phyloP scores from a whole-genome alignment of 805 yeast species.

The Wickerhamomyces mucosus region DNA sequence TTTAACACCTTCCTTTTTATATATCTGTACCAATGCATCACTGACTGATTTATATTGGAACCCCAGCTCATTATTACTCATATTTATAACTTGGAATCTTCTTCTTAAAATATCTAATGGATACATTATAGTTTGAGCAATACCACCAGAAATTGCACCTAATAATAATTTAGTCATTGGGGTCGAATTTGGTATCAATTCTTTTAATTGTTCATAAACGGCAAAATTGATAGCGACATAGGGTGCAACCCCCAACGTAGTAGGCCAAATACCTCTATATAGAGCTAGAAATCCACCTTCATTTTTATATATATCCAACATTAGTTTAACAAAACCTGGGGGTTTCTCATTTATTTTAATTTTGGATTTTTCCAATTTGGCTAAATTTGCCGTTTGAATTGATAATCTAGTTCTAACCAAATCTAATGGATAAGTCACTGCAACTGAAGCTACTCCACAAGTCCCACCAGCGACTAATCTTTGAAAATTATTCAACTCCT shows the following conservation, averaged over 20 bases:
- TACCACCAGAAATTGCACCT: slow-evolving; percentile 83
- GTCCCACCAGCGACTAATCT: slow-evolving; percentile 69
- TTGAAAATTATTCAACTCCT: slow-evolving; percentile 40
- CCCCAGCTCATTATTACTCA: slow-evolving; percentile 69
- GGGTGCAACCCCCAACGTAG: slow-evolving; percentile 91
- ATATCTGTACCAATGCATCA: slow-evolving; percentile 66
- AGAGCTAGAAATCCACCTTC: slow-evolving; percentile 82
- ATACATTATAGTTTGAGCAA: slow-evolving; percentile 84
- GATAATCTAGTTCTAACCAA: slow-evolving; percentile 83
- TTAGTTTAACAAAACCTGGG: slow-evolving; percentile 60
- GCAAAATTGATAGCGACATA: slow-evolving; percentile 91
- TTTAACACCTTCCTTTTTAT: slow-evolving; percentile 58
- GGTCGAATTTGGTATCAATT: slow-evolving; percentile 31
- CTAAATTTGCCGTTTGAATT: slow-evolving; percentile 70
- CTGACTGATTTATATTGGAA: slow-evolving; percentile 69
- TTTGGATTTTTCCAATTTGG: slow-evolving; percentile 33
- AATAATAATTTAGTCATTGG: slow-evolving; percentile 53
- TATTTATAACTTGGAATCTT: slow-evolving; percentile 82
- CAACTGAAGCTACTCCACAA: slow-evolving; percentile 74
- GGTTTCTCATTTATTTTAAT: slow-evolving; percentile 32
- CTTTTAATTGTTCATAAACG: slow-evolving; percentile 75
- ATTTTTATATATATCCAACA: slow-evolving; percentile 46
- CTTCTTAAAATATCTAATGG: slow-evolving; percentile 87
- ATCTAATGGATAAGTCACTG: slow-evolving; percentile 87
- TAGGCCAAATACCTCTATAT: slow-evolving; percentile 84